Conservation (phyloP, 352 stramenopile genomes). For the Phytopythium montanum region DNA sequence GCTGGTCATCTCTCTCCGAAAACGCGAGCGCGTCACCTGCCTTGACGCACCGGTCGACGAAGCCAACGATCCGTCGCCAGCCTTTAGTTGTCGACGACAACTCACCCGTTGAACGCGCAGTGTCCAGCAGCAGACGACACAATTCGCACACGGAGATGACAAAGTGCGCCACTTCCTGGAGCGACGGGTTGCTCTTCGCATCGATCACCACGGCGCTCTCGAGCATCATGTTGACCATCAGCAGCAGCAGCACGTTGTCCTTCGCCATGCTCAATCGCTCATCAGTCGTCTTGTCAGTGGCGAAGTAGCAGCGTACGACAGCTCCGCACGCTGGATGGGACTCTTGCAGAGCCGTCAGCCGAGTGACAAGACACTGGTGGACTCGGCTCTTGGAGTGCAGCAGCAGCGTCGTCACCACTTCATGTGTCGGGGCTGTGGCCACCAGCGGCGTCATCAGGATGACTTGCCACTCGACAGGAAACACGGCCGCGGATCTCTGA, state of each 20-base stretch:
- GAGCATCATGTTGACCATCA: constrained; percentile 1
- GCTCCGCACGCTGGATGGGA: not conserved
- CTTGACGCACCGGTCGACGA: constrained; percentile 1
- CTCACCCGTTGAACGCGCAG: not conserved
- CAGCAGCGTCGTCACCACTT: constrained; percentile 27
- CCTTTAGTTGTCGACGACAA: not conserved
- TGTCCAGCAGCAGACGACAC: not conserved
- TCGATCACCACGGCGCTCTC: constrained; percentile 5
- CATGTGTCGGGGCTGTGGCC: constrained; percentile 7
- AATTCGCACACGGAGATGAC: not conserved
- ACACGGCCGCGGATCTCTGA: not conserved
- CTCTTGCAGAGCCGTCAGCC: constrained; percentile 8
- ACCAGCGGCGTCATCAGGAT: constrained; percentile 36
- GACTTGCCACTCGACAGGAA: constrained; percentile 39
- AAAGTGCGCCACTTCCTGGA: not conserved
- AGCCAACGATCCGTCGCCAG: not conserved
- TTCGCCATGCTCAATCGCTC: not conserved
- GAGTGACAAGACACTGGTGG: constrained; percentile 12
- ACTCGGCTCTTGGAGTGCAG: constrained; percentile 52
- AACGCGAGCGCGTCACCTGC: not conserved
- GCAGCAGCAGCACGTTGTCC: not conserved
- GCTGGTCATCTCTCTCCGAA: not conserved
- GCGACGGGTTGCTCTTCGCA: constrained; percentile 6
- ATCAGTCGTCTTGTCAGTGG: not conserved
- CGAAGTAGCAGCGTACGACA: constrained; percentile 1